phyloP scores from a whole-genome alignment of 1,284 basidiomycete genomes.

The Xerocomus tenax region DNA sequence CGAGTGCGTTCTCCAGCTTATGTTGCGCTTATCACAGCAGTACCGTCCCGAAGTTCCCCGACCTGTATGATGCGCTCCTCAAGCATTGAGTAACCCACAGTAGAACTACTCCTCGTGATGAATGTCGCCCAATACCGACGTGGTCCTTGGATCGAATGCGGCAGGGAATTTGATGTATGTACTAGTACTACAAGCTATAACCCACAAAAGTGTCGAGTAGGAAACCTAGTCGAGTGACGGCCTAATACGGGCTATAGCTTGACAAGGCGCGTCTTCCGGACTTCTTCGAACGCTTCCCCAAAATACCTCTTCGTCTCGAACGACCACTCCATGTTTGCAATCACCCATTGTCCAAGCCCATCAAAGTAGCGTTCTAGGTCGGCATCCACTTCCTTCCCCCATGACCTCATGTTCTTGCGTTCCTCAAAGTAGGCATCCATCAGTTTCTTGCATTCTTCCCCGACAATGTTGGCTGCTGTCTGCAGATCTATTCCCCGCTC shows the following conservation, averaged over 20 bases:
- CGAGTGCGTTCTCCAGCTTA: neutral
- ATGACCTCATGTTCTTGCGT: constrained; percentile 41
- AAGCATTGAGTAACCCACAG: constrained; percentile 12
- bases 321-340: constrained; percentile 49
- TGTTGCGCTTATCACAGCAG: constrained; percentile 1
- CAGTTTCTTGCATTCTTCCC: constrained; percentile 43
- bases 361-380: constrained; percentile 44
- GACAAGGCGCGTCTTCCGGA: constrained; percentile 23
- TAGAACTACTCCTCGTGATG: constrained; percentile 12
- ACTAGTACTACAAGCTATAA: constrained; percentile 11
- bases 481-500: constrained; percentile 46
- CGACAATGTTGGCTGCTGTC: constrained; percentile 51
- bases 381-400: constrained; percentile 40
- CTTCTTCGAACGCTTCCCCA: constrained; percentile 26
- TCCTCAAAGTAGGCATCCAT: constrained; percentile 43
- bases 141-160: constrained; percentile 5
- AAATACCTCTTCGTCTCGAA: constrained; percentile 55
- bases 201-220: neutral
- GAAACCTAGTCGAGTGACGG: constrained; percentile 1
- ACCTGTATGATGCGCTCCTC: constrained; percentile 1
- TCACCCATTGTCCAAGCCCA: constrained; percentile 43
- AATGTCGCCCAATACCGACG: constrained; percentile 8
- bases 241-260: constrained; percentile 3
- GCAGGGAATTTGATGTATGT: constrained; percentile 13
- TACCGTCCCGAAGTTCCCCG: neutral